A percentile compares a stretch with the other conserved stretches of the same genome.
phyloP scores from a whole-genome alignment of 2,329 filamentous ascomycete species.

The Colletotrichum noveboracense region DNA sequence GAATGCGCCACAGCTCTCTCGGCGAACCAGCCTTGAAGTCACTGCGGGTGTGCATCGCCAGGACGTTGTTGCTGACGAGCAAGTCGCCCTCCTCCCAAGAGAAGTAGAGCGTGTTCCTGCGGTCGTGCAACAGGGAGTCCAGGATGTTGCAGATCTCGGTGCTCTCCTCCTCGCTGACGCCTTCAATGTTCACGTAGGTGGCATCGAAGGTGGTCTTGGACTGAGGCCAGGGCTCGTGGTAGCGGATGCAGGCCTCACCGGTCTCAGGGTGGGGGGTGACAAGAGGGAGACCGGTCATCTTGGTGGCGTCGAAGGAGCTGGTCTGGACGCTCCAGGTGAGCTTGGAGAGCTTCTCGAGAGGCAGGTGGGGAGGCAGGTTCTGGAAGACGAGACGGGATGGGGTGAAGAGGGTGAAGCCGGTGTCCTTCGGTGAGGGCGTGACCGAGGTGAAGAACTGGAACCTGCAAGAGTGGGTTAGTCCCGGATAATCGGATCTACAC shows the following conservation, averaged over 20 bases:
- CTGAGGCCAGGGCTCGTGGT: constrained; percentile 59
- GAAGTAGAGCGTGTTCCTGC: constrained; percentile 54
- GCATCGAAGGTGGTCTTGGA: constrained; percentile 56
- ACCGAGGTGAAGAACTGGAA: constrained; percentile 60
- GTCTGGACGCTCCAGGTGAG: constrained; percentile 57
- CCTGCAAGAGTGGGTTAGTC: constrained; percentile 25
- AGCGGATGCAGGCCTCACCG: constrained; percentile 53
- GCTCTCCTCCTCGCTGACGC: constrained; percentile 32
- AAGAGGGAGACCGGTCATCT: constrained; percentile 48
- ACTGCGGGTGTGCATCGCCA: constrained; percentile 55
- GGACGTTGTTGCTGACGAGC: constrained; percentile 56
- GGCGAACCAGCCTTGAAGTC: constrained; percentile 48
- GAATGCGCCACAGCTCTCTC: constrained; percentile 55
- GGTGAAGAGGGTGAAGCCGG: constrained; percentile 60
- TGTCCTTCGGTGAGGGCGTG: constrained; percentile 51
- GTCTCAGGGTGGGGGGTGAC: constrained; percentile 50
- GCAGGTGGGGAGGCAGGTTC: constrained; percentile 43
- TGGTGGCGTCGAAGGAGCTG: constrained; percentile 48
- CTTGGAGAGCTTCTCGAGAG: constrained; percentile 37
- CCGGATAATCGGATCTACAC: neutral
- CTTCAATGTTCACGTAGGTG: constrained; percentile 48
- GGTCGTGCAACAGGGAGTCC: constrained; percentile 51
- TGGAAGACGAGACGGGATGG: constrained; percentile 55
- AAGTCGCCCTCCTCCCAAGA: constrained; percentile 61
- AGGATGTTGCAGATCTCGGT: constrained; percentile 42